Evolutionary conservation across 345 rosid genomes (phyloP).

Genomic region (Limnanthes douglasii): DNA sequence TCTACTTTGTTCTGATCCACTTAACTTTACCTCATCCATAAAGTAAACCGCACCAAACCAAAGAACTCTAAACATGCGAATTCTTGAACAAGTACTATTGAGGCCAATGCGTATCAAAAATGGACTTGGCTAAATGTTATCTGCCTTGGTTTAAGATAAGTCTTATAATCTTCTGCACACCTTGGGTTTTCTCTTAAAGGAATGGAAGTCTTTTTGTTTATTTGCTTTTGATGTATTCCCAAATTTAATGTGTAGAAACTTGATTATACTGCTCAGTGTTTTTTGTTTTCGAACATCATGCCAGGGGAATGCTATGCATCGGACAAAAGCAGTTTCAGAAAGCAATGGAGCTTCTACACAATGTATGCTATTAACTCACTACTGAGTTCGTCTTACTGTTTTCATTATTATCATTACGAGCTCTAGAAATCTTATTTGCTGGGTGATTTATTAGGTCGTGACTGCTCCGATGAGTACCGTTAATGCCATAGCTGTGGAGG

Average conservation of each 20-base stretch:
- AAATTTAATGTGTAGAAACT: too few relatives aligned
- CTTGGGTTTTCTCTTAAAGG: not conserved
- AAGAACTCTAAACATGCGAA: too few relatives aligned
- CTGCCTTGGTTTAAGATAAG: too few relatives aligned
- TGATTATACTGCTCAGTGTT: conserved; percentile 1
- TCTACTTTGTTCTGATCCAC: too few relatives aligned
- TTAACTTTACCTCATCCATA: too few relatives aligned
- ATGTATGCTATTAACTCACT: conserved; percentile 20
- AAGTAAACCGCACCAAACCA: too few relatives aligned
- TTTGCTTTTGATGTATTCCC: not conserved
- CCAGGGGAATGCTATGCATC: conserved; percentile 92
- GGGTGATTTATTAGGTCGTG: conserved; percentile 41
- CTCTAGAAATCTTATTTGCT: conserved; percentile 5
- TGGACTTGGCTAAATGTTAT: too few relatives aligned
- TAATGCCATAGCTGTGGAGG: conserved; percentile 86
- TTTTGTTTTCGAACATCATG: conserved; percentile 11
- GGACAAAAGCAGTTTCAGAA: conserved; percentile 70
- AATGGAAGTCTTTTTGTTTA: not conserved
- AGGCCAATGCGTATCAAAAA: too few relatives aligned
- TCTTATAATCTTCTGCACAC: not conserved
- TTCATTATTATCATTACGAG: conserved; percentile 1
- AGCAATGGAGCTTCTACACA: conserved; percentile 88
- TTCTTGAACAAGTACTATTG: too few relatives aligned
- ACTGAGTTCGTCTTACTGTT: conserved; percentile 3
- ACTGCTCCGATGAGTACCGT: conserved; percentile 76